Percentiles rank a stretch among this genome's conserved stretches.
phyloP scores from a whole-genome alignment of 371 early-diverging fungal genomes.

The Mortierella sp. region DNA sequence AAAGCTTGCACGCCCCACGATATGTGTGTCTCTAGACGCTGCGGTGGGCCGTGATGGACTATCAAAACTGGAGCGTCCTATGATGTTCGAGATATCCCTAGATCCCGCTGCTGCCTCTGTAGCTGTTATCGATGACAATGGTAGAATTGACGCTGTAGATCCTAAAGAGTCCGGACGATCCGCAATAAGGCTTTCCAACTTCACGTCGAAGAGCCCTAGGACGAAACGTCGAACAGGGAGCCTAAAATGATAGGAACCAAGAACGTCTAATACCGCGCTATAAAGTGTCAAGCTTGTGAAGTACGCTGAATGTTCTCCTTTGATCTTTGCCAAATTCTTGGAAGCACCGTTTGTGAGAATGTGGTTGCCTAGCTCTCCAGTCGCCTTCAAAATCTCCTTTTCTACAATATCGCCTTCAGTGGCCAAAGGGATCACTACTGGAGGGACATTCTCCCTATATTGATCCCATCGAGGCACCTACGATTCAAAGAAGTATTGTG shows the following conservation, averaged over 20 bases:
- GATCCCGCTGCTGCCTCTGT: not conserved
- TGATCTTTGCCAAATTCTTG: constrained; percentile 73
- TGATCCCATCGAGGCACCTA: constrained; percentile 77
- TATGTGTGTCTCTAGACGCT: not conserved
- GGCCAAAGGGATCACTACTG: constrained; percentile 60
- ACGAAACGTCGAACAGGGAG: constrained; percentile 83
- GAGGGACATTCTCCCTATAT: constrained; percentile 61
- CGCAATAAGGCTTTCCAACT: constrained; percentile 61
- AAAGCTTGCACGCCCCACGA: not conserved
- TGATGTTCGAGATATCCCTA: not conserved
- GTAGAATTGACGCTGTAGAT: not conserved
- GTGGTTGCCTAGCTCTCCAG: constrained; percentile 89
- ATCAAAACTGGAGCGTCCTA: not conserved
- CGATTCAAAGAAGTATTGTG: not conserved
- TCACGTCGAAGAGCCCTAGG: constrained; percentile 84
- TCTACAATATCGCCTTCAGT: constrained; percentile 64
- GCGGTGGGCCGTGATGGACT: not conserved
- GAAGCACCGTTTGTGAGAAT: constrained; percentile 87
- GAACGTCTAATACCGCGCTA: constrained; percentile 71
- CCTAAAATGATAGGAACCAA: constrained; percentile 80
- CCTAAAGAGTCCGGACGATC: constrained; percentile 39
- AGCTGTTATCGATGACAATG: not conserved
- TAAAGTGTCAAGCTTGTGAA: constrained; percentile 74
- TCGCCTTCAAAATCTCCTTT: constrained; percentile 76
- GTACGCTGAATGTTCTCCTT: constrained; percentile 67